These are phyloP conservation scores for Chytriomyces hyalinus DNA, from an alignment of 192 early-diverging fungal species.

Conservation along the genomic window DNA sequence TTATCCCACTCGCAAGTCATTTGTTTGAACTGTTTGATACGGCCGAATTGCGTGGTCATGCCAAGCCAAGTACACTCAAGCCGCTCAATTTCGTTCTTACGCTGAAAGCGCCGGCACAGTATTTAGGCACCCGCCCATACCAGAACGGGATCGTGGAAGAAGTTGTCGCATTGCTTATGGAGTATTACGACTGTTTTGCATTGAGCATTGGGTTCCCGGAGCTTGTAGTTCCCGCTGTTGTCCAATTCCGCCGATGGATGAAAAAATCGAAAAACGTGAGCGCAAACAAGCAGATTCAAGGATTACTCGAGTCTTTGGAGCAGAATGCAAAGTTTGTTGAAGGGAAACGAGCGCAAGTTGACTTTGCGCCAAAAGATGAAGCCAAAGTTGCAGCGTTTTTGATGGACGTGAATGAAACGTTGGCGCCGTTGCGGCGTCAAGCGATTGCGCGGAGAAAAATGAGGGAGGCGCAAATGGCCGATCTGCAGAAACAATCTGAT, in stretches of 20 bases:
- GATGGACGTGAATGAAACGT: constrained; percentile 34
- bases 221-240: constrained; percentile 81
- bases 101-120: constrained; percentile 82
- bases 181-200: constrained; percentile 75
- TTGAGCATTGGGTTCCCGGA: constrained; percentile 94
- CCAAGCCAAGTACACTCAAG: constrained; percentile 82
- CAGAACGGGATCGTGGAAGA: constrained; percentile 83
- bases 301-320: constrained; percentile 82
- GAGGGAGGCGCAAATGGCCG: constrained; percentile 42
- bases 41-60: constrained; percentile 72
- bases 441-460: constrained; percentile 41
- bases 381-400: constrained; percentile 41
- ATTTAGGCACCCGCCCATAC: constrained; percentile 84
- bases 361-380: constrained; percentile 61
- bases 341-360: constrained; percentile 64
- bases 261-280: constrained; percentile 80
- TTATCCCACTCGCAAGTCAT: constrained; percentile 83
- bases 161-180: constrained; percentile 71
- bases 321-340: constrained; percentile 80
- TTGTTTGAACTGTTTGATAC: constrained; percentile 76
- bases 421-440: constrained; percentile 48
- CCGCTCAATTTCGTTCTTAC: constrained; percentile 78
- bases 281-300: constrained; percentile 80
- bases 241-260: constrained; percentile 82
- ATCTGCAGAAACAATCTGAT: constrained; percentile 37